Conservation (phyloP, 2,329 filamentous ascomycete genomes). For the Sporothrix schenckii region DNA sequence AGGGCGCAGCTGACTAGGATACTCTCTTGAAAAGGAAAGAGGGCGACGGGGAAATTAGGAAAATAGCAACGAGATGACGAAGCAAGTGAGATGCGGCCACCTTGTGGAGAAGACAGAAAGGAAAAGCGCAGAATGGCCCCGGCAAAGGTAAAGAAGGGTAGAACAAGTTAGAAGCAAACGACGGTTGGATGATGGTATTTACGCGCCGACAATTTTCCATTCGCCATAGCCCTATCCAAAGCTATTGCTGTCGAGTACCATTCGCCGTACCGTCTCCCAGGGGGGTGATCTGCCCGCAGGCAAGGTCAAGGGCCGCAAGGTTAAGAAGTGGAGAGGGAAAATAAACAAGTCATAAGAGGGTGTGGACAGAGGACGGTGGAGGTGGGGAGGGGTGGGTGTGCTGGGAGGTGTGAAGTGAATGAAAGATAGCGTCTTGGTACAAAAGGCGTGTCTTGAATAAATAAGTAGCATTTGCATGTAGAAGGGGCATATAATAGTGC, state of each 20-base stretch:
- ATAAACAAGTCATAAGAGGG: slow-evolving; percentile 25
- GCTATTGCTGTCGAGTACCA: slow-evolving; percentile 10
- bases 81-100: neutral
- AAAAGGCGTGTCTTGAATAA: slow-evolving; percentile 1
- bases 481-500: slow-evolving; percentile 12
- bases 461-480: slow-evolving; percentile 1
- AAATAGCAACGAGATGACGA: neutral
- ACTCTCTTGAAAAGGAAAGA: neutral
- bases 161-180: neutral
- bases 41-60: neutral
- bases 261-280: neutral
- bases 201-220: slow-evolving; percentile 33
- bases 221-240: slow-evolving; percentile 28
- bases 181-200: slow-evolving; percentile 30
- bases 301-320: slow-evolving; percentile 28
- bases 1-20: neutral
- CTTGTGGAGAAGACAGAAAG: neutral
- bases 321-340: slow-evolving; percentile 33
- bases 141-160: neutral
- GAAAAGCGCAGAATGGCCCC: neutral
- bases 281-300: slow-evolving; percentile 32
- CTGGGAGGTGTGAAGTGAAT: slow-evolving; percentile 20
- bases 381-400: slow-evolving; percentile 18
- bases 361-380: slow-evolving; percentile 17
- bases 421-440: slow-evolving; percentile 13